Evolutionary conservation across 2,329 filamentous ascomycete species (phyloP), one percentile per base, ranked within the genome.

Genomic region (Colletotrichum sp.): DNA sequence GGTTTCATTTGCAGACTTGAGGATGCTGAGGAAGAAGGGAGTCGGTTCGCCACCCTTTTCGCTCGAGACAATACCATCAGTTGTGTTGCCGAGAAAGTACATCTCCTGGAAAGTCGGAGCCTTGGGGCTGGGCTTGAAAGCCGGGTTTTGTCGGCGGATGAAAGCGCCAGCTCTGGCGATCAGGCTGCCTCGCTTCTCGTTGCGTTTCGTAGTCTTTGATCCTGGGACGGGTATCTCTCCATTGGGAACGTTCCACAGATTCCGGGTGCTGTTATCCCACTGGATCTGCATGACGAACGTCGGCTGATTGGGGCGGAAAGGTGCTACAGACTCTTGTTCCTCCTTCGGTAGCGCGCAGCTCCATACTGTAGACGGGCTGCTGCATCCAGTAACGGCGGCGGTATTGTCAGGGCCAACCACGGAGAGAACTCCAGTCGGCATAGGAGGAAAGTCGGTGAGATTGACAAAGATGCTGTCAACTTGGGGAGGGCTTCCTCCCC

Each of bases 291-390:
- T 87, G 64, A 94, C 89, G 80, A 98, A 95, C 66, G 93, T 94
- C 1, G 96, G 96, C 80, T 95, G 91, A 76, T 93, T 89, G 1
- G 92, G 86, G 43, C 89, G 86, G 80, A 92, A 94, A 0, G 92
- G 92, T 3, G 87, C 85, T 58, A 93, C 90, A 2, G 89, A 88
- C 5, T 89, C 84, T 58, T 96, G 94, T 75, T 95, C 85, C 78
- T 96, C 95, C 81, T 95, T 95, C 4, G 96, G 95, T 18, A 98
- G 84, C 13, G 93, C 90, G 82, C 96, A 98, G 81, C 94, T 97
- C 96, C 96, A 98, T 70, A 97, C 84, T 0, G 94, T 94, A 12
- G 91, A 88, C 1, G 94, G 94, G 9, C 89, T 86, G 5, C 96
- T 92, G 79, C 96, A 98, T 8, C 90, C 91, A 26, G 90, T 91